phyloP scores from a whole-genome alignment of 148 eudicot species.

The Diospyros lotus region DNA sequence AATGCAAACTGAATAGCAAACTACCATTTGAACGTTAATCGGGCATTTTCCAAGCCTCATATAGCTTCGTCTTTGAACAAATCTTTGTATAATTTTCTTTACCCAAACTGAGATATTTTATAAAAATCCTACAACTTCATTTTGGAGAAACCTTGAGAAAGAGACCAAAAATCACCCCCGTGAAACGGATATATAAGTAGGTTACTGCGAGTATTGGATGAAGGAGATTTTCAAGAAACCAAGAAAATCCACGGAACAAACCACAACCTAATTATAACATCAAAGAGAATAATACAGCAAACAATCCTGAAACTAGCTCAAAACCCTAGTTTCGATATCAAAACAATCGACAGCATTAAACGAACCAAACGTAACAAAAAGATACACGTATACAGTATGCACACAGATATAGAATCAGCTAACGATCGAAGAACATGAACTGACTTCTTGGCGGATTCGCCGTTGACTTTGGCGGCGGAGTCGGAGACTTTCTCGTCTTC shows the following conservation, averaged over 20 bases:
- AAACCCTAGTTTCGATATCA: neutral
- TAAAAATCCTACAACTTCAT: no score
- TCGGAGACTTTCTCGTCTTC: slow-evolving; percentile 56
- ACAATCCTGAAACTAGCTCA: neutral
- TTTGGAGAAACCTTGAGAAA: no score
- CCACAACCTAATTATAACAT: neutral
- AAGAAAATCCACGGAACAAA: neutral
- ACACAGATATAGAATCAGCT: neutral
- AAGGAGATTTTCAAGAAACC: neutral
- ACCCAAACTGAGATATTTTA: no score
- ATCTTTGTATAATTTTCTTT: no score
- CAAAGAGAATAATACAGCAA: neutral
- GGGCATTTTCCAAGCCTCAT: no score
- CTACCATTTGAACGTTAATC: no score
- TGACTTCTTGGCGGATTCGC: slow-evolving; percentile 50
- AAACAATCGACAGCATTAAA: neutral
- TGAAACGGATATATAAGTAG: no score
- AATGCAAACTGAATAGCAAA: no score
- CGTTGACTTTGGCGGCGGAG: slow-evolving; percentile 39
- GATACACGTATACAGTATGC: neutral
- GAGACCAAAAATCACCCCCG: neutral
- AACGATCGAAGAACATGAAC: neutral
- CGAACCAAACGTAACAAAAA: neutral
- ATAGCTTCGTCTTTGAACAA: no score
- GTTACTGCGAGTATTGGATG: no score